Base-by-base conservation (phyloP, 176 grass and related monocot genomes). In the Cenchrus purpureus region DNA sequence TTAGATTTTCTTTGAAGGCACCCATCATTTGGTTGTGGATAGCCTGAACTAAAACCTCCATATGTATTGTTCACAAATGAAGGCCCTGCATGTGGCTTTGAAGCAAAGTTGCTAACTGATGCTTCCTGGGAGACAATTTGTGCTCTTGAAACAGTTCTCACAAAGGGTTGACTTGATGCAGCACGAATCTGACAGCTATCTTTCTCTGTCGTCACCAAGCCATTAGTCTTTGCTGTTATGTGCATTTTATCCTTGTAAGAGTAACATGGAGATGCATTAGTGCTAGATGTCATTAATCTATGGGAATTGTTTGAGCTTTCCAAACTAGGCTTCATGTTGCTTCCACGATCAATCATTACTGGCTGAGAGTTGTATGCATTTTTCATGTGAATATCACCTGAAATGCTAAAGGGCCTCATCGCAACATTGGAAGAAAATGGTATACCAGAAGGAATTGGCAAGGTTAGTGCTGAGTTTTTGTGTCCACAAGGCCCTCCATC, bases 171-270 rank as follows among this genome's bases (percentile, higher is more conserved):
- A 82, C 63, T 85, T 70, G 76, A 25, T 62, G 10, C 45, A 22
- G 22, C 52, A 48, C 4, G 68, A 81, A 17, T 6, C 5, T 87
- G 80, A 73, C 56, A 83, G 86, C 52, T 74, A 70, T 88, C 76
- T 79, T 86, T 95, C 77, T 88, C 76, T 31, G 40, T 84, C 79
- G 59, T 51, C 52, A 74, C 59, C 9, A 76, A 86, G 49, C 83
- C 70, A 90, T 85, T 90, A 78, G 76, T 63, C 65, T 88, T 84
- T 22, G 69, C 79, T 79, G 74, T 76, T 71, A 82, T 40, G 12
- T 62, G 67, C 50, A 59, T 62, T 76, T 76, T 80, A 89, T 93
- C 89, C 71, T 82, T 91, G 82, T 89, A 83, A 67, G 61, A 82
- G 72, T 91, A 68, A 71, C 78, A 86, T 1, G 65, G 75, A 89